These are phyloP conservation scores for Penicillium antarcticum DNA, from an alignment of 495 filamentous ascomycete genomes.

Conservation along the genomic window DNA sequence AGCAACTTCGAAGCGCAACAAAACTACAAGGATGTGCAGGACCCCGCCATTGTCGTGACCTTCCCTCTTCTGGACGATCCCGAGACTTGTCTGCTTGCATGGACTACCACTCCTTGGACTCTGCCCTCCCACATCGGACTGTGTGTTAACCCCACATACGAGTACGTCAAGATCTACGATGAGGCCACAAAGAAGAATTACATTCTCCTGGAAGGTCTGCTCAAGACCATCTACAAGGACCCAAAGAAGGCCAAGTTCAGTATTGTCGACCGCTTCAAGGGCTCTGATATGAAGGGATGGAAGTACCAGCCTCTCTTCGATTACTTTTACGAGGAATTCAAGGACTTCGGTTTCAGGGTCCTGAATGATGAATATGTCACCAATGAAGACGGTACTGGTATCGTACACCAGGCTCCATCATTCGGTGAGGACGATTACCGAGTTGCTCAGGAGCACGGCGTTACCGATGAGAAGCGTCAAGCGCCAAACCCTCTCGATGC, in stretches of 20 bases:
- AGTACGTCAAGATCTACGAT: slow-evolving; percentile 91
- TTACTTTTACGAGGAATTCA: slow-evolving; percentile 93
- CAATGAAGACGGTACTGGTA: slow-evolving; percentile 87
- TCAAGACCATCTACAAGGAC: slow-evolving; percentile 89
- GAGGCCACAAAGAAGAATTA: slow-evolving; percentile 78
- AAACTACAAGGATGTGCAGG: slow-evolving; percentile 91
- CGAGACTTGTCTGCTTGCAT: slow-evolving; percentile 73
- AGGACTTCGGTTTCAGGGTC: slow-evolving; percentile 81
- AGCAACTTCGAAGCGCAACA: slow-evolving; percentile 94
- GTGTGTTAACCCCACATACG: slow-evolving; percentile 82
- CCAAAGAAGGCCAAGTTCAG: slow-evolving; percentile 97
- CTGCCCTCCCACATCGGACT: slow-evolving; percentile 80
- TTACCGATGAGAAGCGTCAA: slow-evolving; percentile 70
- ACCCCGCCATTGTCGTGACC: slow-evolving; percentile 86
- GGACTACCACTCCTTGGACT: slow-evolving; percentile 98
- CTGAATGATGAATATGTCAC: slow-evolving; percentile 88
- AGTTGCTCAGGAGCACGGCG: slow-evolving; percentile 70
- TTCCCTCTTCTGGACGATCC: slow-evolving; percentile 80
- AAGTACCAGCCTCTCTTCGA: slow-evolving; percentile 88
- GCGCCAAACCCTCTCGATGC: slow-evolving; percentile 92
- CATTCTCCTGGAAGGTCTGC: slow-evolving; percentile 80
- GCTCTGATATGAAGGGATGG: slow-evolving; percentile 87
- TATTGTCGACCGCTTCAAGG: slow-evolving; percentile 76
- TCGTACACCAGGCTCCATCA: slow-evolving; percentile 93
- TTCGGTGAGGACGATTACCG: slow-evolving; percentile 98